Evolutionary conservation across 75 land plant genomes (phyloP), one percentile per base, ranked within the genome.

Genomic region (Pinus taeda): DNA sequence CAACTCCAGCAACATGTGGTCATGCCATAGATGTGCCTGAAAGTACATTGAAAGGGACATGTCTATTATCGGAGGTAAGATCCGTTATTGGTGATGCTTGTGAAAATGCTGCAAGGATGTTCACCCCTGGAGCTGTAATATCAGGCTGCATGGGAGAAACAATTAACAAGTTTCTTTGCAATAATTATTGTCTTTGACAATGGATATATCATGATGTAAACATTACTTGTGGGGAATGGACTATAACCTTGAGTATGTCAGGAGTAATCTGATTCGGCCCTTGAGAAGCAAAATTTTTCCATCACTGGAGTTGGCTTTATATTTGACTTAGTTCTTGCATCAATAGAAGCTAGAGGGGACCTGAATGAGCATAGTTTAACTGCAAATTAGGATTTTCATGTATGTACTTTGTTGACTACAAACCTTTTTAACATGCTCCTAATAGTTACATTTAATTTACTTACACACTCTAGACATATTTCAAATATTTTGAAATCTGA

Each of bases 241-340:
- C 4, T 37, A 37, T 39, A 33, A 70, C 92, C 87, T 91, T 93
- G 57, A 88, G 83, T 42, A 93, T 84, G 66, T 83, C 85, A 33
- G 89, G 85, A 20, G 60, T 70, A 56, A 93, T 73, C 12, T 74
- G 33, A 67, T 81, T 90, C 15, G 95, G 95, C 15, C 93, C 95
- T 70, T 74, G 81, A 15, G 91, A 90, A 2, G 95, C n/a, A 88
- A 77, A 90, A 90, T 1, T 85, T 73, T 17, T 88, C 85, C 95
- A 91, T 84, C 71, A 81, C 57, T 1, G 93, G 91, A 30, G 93
- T 86, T 29, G 88, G 92, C 45, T 69, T 84, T 39, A 71, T 71
- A 3, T 61, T 75, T 21, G 83, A 22, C 30, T 21, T 14, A 36
- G 91, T 84, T 39, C 20, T 74, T 11, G 83, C 73, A 13, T 80